Conservation (phyloP, 1,284 basidiomycete genomes). For the Moniliella sp. region DNA sequence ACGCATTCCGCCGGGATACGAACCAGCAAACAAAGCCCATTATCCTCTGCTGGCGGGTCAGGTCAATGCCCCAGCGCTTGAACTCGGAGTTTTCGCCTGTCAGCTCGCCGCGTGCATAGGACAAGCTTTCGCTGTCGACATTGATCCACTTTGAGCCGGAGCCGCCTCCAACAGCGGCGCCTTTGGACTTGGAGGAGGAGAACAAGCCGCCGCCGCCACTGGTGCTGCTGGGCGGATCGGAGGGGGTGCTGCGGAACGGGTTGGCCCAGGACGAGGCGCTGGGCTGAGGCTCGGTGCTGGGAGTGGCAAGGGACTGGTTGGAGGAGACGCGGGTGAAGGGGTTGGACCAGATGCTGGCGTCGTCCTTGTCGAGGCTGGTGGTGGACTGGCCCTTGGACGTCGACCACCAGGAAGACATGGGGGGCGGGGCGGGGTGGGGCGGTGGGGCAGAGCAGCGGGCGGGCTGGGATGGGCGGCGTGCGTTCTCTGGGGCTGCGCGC, state of each 20-base stretch:
- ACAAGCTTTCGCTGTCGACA: constrained; percentile 15
- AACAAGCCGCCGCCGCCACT: background rate
- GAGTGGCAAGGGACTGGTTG: no score
- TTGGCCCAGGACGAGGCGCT: no score
- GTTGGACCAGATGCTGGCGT: no score
- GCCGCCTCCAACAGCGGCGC: constrained; percentile 1
- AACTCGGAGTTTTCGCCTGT: constrained; percentile 21
- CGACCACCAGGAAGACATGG: no score
- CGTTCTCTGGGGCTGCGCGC: no score
- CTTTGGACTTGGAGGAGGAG: background rate
- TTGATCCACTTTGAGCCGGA: constrained; percentile 10
- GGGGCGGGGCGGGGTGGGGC: no score
- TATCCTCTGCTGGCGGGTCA: constrained; percentile 16
- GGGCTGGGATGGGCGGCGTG: no score
- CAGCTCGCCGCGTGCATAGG: constrained; percentile 16
- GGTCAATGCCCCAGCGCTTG: constrained; percentile 18
- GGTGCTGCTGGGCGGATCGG: background rate
- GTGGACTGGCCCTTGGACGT: no score
- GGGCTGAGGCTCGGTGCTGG: no score
- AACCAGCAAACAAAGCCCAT: constrained; percentile 17
- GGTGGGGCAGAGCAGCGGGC: no score
- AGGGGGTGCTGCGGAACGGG: background rate
- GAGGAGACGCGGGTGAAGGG: no score
- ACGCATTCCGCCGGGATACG: background rate
- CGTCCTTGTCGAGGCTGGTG: no score